Evolutionary conservation across 164 flowering plant genomes (phyloP).

Genomic region (Vitis labrusca): DNA sequence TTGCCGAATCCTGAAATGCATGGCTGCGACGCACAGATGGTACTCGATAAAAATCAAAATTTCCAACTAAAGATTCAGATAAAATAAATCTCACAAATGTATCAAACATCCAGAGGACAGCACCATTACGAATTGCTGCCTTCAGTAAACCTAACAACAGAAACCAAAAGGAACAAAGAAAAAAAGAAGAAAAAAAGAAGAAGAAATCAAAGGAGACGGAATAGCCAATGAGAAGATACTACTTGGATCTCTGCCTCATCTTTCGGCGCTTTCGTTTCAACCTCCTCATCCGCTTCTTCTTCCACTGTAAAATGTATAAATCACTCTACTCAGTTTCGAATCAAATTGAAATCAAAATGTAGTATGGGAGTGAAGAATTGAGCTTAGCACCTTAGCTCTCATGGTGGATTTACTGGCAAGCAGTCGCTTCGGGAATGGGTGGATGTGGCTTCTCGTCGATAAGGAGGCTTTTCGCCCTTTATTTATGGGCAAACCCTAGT

Average conservation of each 20-base stretch:
- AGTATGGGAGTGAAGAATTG: background rate
- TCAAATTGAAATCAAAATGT: background rate
- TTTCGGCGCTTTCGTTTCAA: constrained; percentile 93
- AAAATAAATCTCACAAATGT: constrained; percentile 1
- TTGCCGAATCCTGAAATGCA: background rate
- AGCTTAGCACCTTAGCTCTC: constrained; percentile 36
- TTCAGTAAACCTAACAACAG: background rate
- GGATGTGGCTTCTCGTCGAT: too few relatives aligned
- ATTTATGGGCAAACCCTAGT: too few relatives aligned
- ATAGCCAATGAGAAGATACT: background rate
- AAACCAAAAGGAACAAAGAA: background rate
- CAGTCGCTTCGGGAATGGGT: too few relatives aligned
- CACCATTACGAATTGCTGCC: background rate
- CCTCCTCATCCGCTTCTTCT: constrained; percentile 96
- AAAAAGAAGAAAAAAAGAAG: background rate
- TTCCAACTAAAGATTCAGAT: background rate
- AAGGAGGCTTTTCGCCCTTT: too few relatives aligned
- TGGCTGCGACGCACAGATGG: background rate
- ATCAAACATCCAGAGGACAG: background rate
- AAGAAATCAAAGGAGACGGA: background rate
- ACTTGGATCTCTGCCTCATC: constrained; percentile 95
- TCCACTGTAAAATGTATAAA: constrained; percentile 46
- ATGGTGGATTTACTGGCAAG: constrained; percentile 8
- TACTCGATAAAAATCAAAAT: too few relatives aligned
- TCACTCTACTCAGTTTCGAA: too few relatives aligned